A percentile compares a stretch with the other conserved stretches of the same genome.
Conservation (phyloP, 1,284 basidiomycete genomes). For the Porogramme epimiltina region DNA sequence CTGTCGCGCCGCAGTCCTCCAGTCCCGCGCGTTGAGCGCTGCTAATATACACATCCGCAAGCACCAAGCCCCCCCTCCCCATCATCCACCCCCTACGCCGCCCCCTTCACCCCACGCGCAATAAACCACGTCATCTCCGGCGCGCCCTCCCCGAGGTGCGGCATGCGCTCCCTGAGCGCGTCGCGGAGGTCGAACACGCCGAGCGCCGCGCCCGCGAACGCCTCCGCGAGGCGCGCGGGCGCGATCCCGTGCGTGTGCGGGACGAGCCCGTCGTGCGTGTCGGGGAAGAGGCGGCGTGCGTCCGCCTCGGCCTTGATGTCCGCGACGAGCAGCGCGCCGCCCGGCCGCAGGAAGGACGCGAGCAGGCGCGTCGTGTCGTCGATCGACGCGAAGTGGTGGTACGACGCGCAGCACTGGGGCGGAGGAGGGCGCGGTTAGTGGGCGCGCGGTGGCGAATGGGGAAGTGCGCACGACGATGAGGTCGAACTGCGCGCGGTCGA, state of each 20-base stretch:
- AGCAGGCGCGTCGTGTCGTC: slow-evolving; percentile 53
- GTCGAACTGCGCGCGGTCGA: slow-evolving; percentile 60
- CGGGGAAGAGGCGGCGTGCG: slow-evolving; percentile 26
- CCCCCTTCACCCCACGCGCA: slow-evolving; percentile 12
- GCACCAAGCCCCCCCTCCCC: no score
- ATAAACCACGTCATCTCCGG: slow-evolving; percentile 13
- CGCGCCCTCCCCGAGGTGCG: slow-evolving; percentile 7
- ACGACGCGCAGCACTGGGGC: slow-evolving; percentile 51
- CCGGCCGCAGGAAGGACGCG: slow-evolving; percentile 57
- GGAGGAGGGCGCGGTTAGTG: not conserved
- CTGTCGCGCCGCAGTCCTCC: no score
- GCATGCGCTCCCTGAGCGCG: slow-evolving; percentile 35
- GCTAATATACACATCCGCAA: no score
- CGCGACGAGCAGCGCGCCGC: slow-evolving; percentile 59
- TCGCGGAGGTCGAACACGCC: slow-evolving; percentile 39
- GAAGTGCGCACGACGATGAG: slow-evolving; percentile 51
- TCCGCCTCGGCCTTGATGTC: slow-evolving; percentile 45
- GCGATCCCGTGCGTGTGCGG: slow-evolving; percentile 54
- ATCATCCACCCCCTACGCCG: no score
- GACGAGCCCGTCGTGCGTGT: slow-evolving; percentile 44
- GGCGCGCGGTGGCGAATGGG: not conserved
- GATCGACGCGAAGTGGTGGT: slow-evolving; percentile 66
- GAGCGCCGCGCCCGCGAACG: slow-evolving; percentile 53
- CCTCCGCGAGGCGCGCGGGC: slow-evolving; percentile 43
- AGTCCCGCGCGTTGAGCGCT: no score